Evolutionary conservation across 192 early-diverging fungal species (phyloP), one percentile per base, ranked within the genome.

Genomic region (Coemansia sp.): DNA sequence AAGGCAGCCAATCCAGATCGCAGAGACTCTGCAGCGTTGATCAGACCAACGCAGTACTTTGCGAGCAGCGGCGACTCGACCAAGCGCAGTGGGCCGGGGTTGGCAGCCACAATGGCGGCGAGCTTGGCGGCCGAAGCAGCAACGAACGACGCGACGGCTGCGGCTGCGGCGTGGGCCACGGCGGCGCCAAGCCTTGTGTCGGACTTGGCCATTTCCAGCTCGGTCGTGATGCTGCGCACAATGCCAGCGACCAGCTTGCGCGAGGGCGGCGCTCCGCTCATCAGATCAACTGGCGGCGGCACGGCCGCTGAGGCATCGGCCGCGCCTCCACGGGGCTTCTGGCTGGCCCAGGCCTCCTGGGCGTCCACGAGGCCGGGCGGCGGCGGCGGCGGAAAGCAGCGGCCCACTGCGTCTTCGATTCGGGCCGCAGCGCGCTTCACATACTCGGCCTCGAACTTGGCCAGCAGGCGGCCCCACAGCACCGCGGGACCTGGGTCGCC

Each of bases 381-480:
- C 42, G 77, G 64, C 36, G 75, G 70, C 24, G 66, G 65, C 18
- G 70, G 59, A 29, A 66, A 75, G 57, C 75, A 78, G 29, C 73
- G 72, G 0, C 29, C 38, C 0, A 78, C 70, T 33, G 75, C 65
- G 43, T 73, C 73, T 8, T 63, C 65, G 51, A 83, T 78, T 1
- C 80, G 63, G n/a, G 75, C 51, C 0, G 71, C 68, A 0, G 73
- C 80, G 18, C 54, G 29, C 47, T n/a, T 8, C 27, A 75, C 70
- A 12, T 83, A 78, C 60, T 78, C 76, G 27, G 63, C 33, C 40
- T 74, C 80, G 11, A 75, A 66, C 27, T 16, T 49, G 6, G 47
- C 49, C 64, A 83, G 61, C 15, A 82, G 55, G 18, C 40, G 47
- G 55, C 69, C 69, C 80, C 79, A 82, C 75, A 82, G 62, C 7